Conservation (phyloP, 2,329 filamentous ascomycete species). For the Ophiostoma perfectum region DNA sequence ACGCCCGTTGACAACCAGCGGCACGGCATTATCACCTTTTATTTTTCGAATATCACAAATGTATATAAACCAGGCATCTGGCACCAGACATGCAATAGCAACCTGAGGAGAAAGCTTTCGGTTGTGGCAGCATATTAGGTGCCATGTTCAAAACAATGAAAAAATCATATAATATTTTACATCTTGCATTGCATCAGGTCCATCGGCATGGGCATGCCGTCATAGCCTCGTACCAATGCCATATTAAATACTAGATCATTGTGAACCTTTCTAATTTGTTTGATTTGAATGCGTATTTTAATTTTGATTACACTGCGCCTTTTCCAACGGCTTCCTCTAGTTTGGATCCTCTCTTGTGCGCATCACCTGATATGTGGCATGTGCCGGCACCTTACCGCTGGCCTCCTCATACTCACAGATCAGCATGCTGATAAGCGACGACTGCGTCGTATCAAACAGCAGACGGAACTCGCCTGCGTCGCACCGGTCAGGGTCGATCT, state of each 20-base stretch:
- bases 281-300: not conserved
- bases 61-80: constrained; percentile 7
- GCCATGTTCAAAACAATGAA: not conserved
- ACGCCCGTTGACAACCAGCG: not conserved
- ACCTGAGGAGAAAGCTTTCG: not conserved
- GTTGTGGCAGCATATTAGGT: not conserved
- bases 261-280: not conserved
- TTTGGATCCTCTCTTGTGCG: constrained; percentile 49
- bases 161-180: not conserved
- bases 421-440: constrained; percentile 79
- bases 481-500: constrained; percentile 72
- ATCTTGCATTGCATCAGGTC: not conserved
- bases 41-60: not conserved
- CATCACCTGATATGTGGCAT: constrained; percentile 66
- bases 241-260: not conserved
- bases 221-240: not conserved
- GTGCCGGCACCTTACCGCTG: constrained; percentile 77
- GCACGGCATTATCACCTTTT: not conserved
- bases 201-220: not conserved
- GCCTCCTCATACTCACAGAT: constrained; percentile 93
- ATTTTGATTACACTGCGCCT: not conserved
- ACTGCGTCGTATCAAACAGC: constrained; percentile 87
- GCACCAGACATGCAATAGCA: not conserved
- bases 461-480: constrained; percentile 53
- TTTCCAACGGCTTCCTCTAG: not conserved